phyloP scores from a whole-genome alignment of 2,329 filamentous ascomycete species.

The Aspergillus costaricaensis region DNA sequence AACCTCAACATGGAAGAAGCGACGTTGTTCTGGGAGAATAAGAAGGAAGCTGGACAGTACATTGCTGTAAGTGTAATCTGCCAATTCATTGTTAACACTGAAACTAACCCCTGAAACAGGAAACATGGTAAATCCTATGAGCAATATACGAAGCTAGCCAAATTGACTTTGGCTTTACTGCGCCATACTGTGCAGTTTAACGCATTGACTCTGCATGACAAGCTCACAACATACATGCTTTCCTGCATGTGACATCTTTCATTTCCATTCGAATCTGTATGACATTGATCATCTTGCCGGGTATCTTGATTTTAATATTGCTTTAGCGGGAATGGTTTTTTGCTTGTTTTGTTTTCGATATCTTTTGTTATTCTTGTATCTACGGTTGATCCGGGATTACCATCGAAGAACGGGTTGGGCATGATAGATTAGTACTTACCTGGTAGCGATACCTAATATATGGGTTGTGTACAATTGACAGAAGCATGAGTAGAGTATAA shows the following conservation, averaged over 20 bases:
- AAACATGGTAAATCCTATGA: conserved; percentile 36
- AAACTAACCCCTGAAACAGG: conserved; percentile 23
- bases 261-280: neutral
- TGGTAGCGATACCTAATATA: conserved; percentile 18
- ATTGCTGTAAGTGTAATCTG: conserved; percentile 66
- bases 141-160: neutral
- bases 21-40: conserved; percentile 82
- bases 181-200: neutral
- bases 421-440: conserved; percentile 8
- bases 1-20: conserved; percentile 82
- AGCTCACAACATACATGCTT: neutral
- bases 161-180: conserved; percentile 10
- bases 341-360: neutral
- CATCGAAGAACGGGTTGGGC: conserved; percentile 1
- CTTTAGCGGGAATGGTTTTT: conserved; percentile 27
- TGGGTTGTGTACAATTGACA: neutral
- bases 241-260: conserved; percentile 2
- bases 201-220: neutral
- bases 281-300: neutral
- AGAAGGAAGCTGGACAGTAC: conserved; percentile 91
- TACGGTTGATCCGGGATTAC: conserved; percentile 10
- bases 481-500: no score
- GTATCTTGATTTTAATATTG: conserved; percentile 9
- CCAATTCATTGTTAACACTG: neutral
- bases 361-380: neutral